phyloP scores from a whole-genome alignment of 2,329 filamentous ascomycete species.

The Colletotrichum sp. region DNA sequence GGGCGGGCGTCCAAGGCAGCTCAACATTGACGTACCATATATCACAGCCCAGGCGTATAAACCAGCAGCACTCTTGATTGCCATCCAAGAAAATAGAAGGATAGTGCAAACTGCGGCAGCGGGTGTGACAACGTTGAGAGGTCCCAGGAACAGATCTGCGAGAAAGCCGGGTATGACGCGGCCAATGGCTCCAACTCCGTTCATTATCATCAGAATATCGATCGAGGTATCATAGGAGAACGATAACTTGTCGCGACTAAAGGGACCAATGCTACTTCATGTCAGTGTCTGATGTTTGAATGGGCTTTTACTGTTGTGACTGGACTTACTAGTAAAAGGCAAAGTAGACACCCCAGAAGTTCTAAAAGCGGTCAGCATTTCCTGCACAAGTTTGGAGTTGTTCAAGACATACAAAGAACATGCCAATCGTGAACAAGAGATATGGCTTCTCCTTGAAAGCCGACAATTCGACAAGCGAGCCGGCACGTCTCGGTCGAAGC shows the following conservation, averaged over 20 bases:
- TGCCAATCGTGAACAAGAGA: slow-evolving; percentile 33
- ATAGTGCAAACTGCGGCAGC: slow-evolving; percentile 41
- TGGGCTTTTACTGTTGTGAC: slow-evolving; percentile 34
- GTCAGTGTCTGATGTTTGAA: slow-evolving; percentile 50
- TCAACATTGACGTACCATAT: slow-evolving; percentile 51
- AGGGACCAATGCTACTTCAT: slow-evolving; percentile 57
- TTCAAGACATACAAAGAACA: slow-evolving; percentile 33
- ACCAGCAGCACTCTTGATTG: slow-evolving; percentile 15
- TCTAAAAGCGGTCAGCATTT: slow-evolving; percentile 36
- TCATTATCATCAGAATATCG: slow-evolving; percentile 42
- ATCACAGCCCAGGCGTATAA: slow-evolving; percentile 67
- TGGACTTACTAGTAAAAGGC: slow-evolving; percentile 45
- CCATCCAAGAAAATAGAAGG: slow-evolving; percentile 61
- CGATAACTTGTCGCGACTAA: slow-evolving; percentile 28
- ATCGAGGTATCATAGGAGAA: slow-evolving; percentile 37
- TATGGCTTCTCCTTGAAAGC: slow-evolving; percentile 40
- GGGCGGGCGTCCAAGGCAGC: neutral
- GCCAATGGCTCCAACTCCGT: slow-evolving; percentile 41
- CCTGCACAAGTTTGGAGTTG: neutral
- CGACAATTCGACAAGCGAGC: slow-evolving; percentile 48
- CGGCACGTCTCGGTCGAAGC: slow-evolving; percentile 24
- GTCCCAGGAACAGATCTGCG: slow-evolving; percentile 37
- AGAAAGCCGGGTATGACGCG: slow-evolving; percentile 40
- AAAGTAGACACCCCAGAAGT: slow-evolving; percentile 43
- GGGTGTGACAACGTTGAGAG: slow-evolving; percentile 53